Conservation (phyloP, 768 basidiomycete species). For the Phanerodontia chrysosporium region DNA sequence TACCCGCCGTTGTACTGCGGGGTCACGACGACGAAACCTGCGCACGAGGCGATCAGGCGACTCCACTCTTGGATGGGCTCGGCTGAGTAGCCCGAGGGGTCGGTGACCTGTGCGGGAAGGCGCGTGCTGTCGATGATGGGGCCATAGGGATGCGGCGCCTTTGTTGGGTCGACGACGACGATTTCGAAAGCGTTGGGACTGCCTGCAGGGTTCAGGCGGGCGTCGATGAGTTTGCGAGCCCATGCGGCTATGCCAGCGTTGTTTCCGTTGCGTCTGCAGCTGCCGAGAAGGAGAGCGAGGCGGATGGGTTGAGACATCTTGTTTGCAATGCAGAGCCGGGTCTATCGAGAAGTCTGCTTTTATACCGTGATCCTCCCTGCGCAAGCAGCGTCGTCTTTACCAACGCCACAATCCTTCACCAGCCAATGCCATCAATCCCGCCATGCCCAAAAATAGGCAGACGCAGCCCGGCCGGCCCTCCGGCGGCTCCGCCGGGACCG, state of each 20-base stretch:
- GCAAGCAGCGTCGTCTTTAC: neutral
- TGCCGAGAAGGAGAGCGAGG: conserved; percentile 22
- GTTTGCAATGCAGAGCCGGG: no score
- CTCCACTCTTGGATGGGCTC: conserved; percentile 29
- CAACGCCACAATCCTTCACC: neutral
- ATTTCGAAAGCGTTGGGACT: conserved; percentile 11
- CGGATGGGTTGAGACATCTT: conserved; percentile 7
- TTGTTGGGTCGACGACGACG: conserved; percentile 21
- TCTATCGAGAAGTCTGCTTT: neutral
- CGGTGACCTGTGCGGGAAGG: conserved; percentile 24
- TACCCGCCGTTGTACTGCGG: conserved; percentile 39
- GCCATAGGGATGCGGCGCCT: conserved; percentile 23
- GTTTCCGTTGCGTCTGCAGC: conserved; percentile 20
- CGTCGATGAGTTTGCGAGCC: conserved; percentile 15
- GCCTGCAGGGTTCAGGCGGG: conserved; percentile 11
- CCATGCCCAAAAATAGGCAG: neutral
- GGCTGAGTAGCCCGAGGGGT: conserved; percentile 26
- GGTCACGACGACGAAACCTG: conserved; percentile 32
- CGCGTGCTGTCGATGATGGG: conserved; percentile 23
- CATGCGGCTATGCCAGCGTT: conserved; percentile 22
- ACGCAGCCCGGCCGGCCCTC: no score
- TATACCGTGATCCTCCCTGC: neutral
- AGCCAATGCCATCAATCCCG: neutral
- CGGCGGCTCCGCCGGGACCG: neutral
- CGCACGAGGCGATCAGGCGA: conserved; percentile 23